Conservation (phyloP, 768 basidiomycete species). For the Leccinum rimulosum region DNA sequence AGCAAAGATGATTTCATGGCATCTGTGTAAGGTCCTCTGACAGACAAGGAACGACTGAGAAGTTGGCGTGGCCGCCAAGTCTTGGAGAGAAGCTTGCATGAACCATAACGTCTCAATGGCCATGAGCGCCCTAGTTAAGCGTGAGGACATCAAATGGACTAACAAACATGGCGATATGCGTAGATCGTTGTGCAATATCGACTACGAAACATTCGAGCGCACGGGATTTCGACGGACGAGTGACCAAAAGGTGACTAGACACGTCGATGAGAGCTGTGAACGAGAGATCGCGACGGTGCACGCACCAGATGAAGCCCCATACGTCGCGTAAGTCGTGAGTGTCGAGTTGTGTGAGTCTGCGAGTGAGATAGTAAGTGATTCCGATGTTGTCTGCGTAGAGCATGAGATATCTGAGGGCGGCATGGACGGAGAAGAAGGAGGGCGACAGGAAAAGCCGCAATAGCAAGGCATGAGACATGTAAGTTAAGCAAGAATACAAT, state of each 20-base stretch:
- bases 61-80: slow-evolving; percentile 53
- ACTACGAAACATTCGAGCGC: slow-evolving; percentile 95
- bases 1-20: slow-evolving; percentile 95
- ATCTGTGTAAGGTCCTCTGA: slow-evolving; percentile 84
- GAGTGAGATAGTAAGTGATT: slow-evolving; percentile 86
- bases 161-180: slow-evolving; percentile 94
- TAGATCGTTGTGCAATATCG: slow-evolving; percentile 83
- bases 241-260: slow-evolving; percentile 87
- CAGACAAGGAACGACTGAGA: slow-evolving; percentile 87
- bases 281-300: not conserved
- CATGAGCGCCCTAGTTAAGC: slow-evolving; percentile 11
- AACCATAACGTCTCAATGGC: slow-evolving; percentile 86
- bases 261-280: slow-evolving; percentile 12
- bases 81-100: slow-evolving; percentile 92
- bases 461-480: slow-evolving; percentile 74
- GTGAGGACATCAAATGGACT: slow-evolving; percentile 38
- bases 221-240: slow-evolving; percentile 85
- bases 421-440: slow-evolving; percentile 90
- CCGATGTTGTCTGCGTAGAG: slow-evolving; percentile 85
- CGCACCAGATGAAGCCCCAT: slow-evolving; percentile 87
- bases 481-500: not conserved
- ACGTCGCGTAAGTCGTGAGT: slow-evolving; percentile 74
- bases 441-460: slow-evolving; percentile 91
- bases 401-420: slow-evolving; percentile 85
- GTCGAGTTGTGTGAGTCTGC: slow-evolving; percentile 66